phyloP scores from a whole-genome alignment of 495 filamentous ascomycete genomes.

The Bacidia rubella region DNA sequence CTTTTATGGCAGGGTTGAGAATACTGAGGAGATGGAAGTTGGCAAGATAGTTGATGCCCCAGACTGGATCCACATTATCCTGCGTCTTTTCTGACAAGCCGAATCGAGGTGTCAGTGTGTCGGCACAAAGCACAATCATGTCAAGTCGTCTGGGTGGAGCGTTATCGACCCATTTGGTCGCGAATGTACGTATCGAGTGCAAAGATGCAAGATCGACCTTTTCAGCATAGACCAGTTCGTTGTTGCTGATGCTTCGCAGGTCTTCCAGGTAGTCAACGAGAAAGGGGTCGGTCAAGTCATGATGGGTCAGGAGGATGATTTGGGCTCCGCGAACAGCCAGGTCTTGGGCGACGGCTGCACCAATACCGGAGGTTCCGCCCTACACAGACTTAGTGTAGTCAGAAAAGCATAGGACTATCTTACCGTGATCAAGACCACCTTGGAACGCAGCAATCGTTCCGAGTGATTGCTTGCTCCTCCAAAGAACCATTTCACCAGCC shows the following conservation, averaged over 20 bases:
- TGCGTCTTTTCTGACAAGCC: conserved; percentile 36
- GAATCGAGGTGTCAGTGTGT: conserved; percentile 53
- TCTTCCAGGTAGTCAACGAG: conserved; percentile 86
- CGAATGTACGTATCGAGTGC: conserved; percentile 79
- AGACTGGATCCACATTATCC: conserved; percentile 76
- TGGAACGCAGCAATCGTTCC: conserved; percentile 81
- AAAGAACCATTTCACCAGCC: conserved; percentile 63
- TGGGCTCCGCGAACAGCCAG: conserved; percentile 80
- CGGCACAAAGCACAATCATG: conserved; percentile 78
- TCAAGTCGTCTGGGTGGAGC: conserved; percentile 81
- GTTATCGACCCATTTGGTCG: conserved; percentile 99
- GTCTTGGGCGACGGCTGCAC: conserved; percentile 55
- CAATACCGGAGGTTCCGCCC: conserved; percentile 92
- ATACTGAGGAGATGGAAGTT: conserved; percentile 93
- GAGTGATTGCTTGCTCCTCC: conserved; percentile 59
- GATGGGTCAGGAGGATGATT: conserved; percentile 75
- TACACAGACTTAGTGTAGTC: conserved; percentile 20
- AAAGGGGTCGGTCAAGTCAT: conserved; percentile 69
- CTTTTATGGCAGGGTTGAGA: conserved; percentile 71
- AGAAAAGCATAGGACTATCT: conserved; percentile 11
- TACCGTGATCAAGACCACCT: conserved; percentile 86
- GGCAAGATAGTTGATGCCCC: conserved; percentile 88
- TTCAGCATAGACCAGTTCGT: conserved; percentile 87
- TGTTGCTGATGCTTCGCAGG: conserved; percentile 62
- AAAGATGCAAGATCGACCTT: conserved; percentile 80